Evolutionary conservation across 208 protist genomes (phyloP).

Genomic region (Leishmania lainsoni): DNA sequence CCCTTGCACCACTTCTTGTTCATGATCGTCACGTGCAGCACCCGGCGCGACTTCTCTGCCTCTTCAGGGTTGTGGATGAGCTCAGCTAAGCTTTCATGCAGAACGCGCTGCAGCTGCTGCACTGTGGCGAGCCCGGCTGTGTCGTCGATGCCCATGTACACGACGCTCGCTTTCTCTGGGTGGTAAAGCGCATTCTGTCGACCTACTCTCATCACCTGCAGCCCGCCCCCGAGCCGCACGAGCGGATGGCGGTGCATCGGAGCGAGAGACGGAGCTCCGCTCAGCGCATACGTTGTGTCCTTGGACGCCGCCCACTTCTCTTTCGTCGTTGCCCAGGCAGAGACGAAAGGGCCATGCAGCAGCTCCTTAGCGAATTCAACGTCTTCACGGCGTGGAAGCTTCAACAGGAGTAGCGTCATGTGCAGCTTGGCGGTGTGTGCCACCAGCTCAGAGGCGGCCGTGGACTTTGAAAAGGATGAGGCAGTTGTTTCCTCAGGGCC

Average conservation of each 20-base stretch:
- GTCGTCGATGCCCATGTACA: constrained; percentile 79
- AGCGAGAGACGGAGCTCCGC: constrained; percentile 10
- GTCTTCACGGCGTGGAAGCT: constrained; percentile 49
- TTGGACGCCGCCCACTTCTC: constrained; percentile 9
- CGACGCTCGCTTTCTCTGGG: constrained; percentile 52
- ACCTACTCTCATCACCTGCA: constrained; percentile 54
- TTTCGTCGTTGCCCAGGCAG: constrained; percentile 27
- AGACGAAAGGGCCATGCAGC: constrained; percentile 30
- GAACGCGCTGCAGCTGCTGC: constrained; percentile 41
- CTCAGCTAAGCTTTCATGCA: constrained; percentile 61
- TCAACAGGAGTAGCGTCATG: constrained; percentile 77
- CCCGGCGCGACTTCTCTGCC: constrained; percentile 30
- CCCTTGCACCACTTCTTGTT: constrained; percentile 75
- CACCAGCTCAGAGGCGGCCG: constrained; percentile 46
- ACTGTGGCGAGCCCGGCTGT: constrained; percentile 30
- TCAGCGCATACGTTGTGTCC: constrained; percentile 9
- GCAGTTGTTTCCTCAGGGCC: background rate
- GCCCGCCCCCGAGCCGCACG: constrained; percentile 40
- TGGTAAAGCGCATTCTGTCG: constrained; percentile 25
- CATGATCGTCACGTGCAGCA: constrained; percentile 80
- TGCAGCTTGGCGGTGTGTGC: constrained; percentile 54
- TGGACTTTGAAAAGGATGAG: background rate
- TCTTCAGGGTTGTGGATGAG: constrained; percentile 49
- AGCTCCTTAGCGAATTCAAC: constrained; percentile 59
- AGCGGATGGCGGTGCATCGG: constrained; percentile 22